Evolutionary conservation across 2,329 filamentous ascomycete species (phyloP), one percentile per base, ranked within the genome.

Genomic region (Pseudogymnoascus pannorum): DNA sequence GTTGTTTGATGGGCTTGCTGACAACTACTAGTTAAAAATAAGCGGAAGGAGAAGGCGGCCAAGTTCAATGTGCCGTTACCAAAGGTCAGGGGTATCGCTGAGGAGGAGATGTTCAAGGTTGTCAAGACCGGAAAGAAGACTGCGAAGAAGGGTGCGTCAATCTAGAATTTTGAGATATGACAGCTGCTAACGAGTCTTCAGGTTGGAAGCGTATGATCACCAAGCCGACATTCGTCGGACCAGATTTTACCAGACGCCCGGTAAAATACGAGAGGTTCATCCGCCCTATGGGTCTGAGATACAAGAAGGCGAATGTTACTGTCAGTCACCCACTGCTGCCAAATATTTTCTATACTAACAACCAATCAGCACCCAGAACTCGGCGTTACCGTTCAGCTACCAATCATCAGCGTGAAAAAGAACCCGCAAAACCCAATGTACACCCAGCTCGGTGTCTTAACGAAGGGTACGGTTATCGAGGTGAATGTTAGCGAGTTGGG

Each of bases 31-130:
- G 48, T 96, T 79, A 97, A 97, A 83, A 89, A 96, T 75, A 95
- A 95, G 81, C 83, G 93, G 54, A 82, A 83, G 65, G 93, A 95
- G 76, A 95, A 96, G 83, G 91, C 91, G 8, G 92, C 92, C 61
- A 89, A 92, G 73, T 96, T 96, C 74, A 84, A 83, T 22, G 92
- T 97, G 57, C 92, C 93, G 1, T 75, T 97, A 71, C 92, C 93
- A 42, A 96, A 96, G 78, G 92, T 97, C 44, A 85, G 89, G 70
- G 92, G 90, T 65, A 96, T 97, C 68, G 86, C 83, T 68, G 92
- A 97, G 79, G 91, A 94, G 81, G 92, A 96, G 79, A 92, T 96
- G 87, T 96, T 96, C 81, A 92, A 89, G 76, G 92, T 95, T 14
- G 85, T 97, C 72, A 91, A 91, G 78, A 96, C 92, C 48, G 92